A percentile compares a stretch with the other conserved stretches of the same genome.
phyloP scores from a whole-genome alignment of 2,329 filamentous ascomycete genomes.

The Claviceps pazoutovae region DNA sequence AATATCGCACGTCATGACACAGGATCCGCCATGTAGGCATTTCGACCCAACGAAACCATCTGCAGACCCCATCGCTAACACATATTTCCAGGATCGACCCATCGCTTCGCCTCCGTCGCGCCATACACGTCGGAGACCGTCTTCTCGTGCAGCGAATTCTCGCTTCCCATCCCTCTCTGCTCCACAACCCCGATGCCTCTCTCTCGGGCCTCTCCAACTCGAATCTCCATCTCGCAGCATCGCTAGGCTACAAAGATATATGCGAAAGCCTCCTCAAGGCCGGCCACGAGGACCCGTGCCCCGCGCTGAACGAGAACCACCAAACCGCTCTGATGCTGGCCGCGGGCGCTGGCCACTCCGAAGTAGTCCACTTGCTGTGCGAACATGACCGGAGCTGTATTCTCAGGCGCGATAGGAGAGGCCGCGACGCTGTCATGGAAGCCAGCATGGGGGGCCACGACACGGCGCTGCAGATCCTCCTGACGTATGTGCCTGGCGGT shows the following conservation, averaged over 20 bases:
- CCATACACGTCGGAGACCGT: slow-evolving; percentile 61
- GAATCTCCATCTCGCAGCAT: slow-evolving; percentile 67
- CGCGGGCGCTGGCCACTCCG: slow-evolving; percentile 52
- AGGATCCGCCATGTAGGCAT: slow-evolving; percentile 9
- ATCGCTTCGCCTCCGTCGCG: slow-evolving; percentile 63
- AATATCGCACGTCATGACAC: slow-evolving; percentile 5
- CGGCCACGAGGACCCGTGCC: slow-evolving; percentile 59
- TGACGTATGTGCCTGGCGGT: slow-evolving; percentile 46
- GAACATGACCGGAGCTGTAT: slow-evolving; percentile 49
- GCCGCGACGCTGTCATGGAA: slow-evolving; percentile 60
- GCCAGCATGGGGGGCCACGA: slow-evolving; percentile 47
- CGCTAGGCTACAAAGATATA: slow-evolving; percentile 55
- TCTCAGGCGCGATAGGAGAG: slow-evolving; percentile 48
- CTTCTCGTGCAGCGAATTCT: slow-evolving; percentile 66
- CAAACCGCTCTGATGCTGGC: slow-evolving; percentile 77
- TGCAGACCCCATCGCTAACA: background rate
- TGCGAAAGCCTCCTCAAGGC: slow-evolving; percentile 55
- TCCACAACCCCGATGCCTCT: slow-evolving; percentile 68
- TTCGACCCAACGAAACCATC: background rate
- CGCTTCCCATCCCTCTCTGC: slow-evolving; percentile 51
- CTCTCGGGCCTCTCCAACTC: slow-evolving; percentile 61
- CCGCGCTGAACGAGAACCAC: slow-evolving; percentile 64
- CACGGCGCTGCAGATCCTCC: slow-evolving; percentile 48
- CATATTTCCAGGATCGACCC: slow-evolving; percentile 54
- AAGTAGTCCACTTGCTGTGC: slow-evolving; percentile 59